phyloP scores from a whole-genome alignment of 31 red algal species.

The Asparagopsis taxiformis region DNA sequence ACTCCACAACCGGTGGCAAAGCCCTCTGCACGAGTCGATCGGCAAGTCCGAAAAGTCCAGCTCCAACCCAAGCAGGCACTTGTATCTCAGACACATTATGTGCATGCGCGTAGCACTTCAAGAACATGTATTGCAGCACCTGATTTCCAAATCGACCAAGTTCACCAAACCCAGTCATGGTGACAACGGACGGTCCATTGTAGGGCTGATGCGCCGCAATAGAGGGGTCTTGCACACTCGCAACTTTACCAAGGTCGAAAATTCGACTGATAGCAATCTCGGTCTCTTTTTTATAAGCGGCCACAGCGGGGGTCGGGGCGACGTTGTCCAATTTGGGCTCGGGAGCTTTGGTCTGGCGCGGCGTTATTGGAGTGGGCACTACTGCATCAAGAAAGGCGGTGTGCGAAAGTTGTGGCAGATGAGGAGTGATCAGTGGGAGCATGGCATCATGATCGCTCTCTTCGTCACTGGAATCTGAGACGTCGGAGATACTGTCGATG shows the following conservation, averaged over 20 bases:
- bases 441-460: constrained; percentile 16
- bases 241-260: constrained; percentile 78
- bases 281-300: constrained; percentile 84
- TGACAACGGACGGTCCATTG: constrained; percentile 70
- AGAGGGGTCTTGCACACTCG: constrained; percentile 46
- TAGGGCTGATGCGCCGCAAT: constrained; percentile 75
- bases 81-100: constrained; percentile 57
- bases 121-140: constrained; percentile 91
- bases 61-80: constrained; percentile 88
- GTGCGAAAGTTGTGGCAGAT: background rate
- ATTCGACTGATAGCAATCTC: constrained; percentile 92
- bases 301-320: background rate
- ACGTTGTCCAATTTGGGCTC: background rate
- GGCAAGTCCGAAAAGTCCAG: constrained; percentile 67
- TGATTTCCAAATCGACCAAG: constrained; percentile 96
- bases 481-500: background rate
- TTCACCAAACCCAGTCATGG: constrained; percentile 96
- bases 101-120: constrained; percentile 60
- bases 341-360: background rate
- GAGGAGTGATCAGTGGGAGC: background rate
- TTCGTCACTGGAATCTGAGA: constrained; percentile 5
- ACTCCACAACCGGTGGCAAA: constrained; percentile 84
- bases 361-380: background rate
- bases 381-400: background rate
- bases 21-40: constrained; percentile 59